Percentiles rank a stretch among this genome's conserved stretches.
phyloP scores from a whole-genome alignment of 176 grass and related monocot genomes.

The Saccharum officinarum region DNA sequence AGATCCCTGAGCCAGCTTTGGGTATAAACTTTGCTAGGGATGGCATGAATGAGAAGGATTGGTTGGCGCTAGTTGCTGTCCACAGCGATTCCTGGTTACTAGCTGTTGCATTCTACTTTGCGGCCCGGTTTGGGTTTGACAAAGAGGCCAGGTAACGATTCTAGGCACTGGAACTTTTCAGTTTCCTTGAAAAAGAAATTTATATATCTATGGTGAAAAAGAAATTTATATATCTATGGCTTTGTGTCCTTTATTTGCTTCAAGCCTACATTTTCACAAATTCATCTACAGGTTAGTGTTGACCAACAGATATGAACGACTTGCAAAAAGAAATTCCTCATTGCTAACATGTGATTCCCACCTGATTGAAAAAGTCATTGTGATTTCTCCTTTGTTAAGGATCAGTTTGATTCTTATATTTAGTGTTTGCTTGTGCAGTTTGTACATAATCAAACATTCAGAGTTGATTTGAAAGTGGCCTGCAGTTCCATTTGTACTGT shows the following conservation, averaged over 20 bases:
- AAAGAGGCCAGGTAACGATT: slow-evolving; percentile 86
- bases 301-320: slow-evolving; percentile 16
- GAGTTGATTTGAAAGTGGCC: not conserved
- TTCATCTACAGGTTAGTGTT: slow-evolving; percentile 13
- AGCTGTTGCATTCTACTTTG: slow-evolving; percentile 94
- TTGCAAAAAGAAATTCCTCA: not conserved
- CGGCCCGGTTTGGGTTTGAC: slow-evolving; percentile 93
- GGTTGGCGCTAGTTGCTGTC: slow-evolving; percentile 88
- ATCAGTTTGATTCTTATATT: not conserved
- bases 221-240: not conserved
- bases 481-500: not conserved
- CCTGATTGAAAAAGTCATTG: slow-evolving; percentile 4
- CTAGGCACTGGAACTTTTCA: slow-evolving; percentile 10
- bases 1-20: slow-evolving; percentile 92
- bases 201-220: too few relatives aligned
- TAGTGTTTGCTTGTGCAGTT: not conserved
- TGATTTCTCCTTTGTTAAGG: not conserved
- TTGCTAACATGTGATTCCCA: not conserved
- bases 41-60: slow-evolving; percentile 95
- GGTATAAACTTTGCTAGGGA: slow-evolving; percentile 98
- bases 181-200: slow-evolving; percentile 22
- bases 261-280: not conserved
- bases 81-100: slow-evolving; percentile 93
- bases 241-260: slow-evolving; percentile 28
- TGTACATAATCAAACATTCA: not conserved